Evolutionary conservation across 805 yeast species (phyloP).

Genomic region (Metschnikowia aberdeeniae): DNA sequence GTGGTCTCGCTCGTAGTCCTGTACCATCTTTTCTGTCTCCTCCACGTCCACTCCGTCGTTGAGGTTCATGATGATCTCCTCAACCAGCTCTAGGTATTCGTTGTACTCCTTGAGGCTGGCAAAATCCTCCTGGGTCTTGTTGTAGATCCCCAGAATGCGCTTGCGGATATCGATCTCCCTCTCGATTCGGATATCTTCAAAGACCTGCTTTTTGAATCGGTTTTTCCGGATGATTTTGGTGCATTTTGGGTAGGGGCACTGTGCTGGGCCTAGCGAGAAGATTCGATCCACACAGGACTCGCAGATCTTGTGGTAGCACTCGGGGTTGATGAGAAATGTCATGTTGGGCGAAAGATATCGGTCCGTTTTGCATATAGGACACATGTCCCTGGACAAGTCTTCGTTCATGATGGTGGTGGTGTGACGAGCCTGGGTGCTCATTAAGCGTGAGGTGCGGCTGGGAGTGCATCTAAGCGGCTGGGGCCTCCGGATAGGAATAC

Average conservation of each 20-base stretch:
- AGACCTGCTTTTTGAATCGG: conserved; percentile 86
- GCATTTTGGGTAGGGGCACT: conserved; percentile 92
- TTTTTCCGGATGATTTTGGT: conserved; percentile 82
- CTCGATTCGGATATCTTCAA: conserved; percentile 87
- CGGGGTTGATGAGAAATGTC: conserved; percentile 89
- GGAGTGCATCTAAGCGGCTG: no score
- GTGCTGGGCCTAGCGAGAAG: conserved; percentile 91
- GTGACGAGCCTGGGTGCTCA: background rate
- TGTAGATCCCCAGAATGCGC: conserved; percentile 71
- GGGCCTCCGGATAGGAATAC: no score
- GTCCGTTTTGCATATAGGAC: conserved; percentile 97
- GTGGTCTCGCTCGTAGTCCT: conserved; percentile 68
- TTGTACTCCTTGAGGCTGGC: conserved; percentile 57
- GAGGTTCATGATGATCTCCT: conserved; percentile 72
- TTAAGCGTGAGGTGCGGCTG: no score
- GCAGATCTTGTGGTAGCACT: conserved; percentile 97
- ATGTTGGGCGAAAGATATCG: conserved; percentile 90
- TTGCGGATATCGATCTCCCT: conserved; percentile 88
- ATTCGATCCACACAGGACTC: conserved; percentile 95
- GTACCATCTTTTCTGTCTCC: conserved; percentile 60
- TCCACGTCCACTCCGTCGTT: conserved; percentile 67
- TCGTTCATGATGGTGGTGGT: conserved; percentile 24
- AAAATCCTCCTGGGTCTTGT: conserved; percentile 76
- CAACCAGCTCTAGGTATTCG: conserved; percentile 78
- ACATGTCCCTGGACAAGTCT: conserved; percentile 68